These are phyloP conservation scores for Debaryomyces udenii DNA, from an alignment of 1,139 yeast species.

Conservation along the genomic window DNA sequence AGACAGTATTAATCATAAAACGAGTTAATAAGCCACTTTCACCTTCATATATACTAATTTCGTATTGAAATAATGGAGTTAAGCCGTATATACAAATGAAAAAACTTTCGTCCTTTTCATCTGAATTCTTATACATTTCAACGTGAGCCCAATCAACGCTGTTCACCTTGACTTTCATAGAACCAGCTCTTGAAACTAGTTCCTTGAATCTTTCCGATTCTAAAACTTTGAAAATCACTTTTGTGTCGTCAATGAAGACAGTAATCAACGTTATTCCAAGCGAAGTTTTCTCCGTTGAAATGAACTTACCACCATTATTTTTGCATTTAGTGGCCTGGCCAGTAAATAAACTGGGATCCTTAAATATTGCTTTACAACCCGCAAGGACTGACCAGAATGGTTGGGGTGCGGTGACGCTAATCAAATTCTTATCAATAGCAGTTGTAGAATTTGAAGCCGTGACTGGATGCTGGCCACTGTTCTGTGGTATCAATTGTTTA, in stretches of 20 bases:
- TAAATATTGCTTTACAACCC: conserved; percentile 58
- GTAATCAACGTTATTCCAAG: conserved; percentile 25
- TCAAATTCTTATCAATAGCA: conserved; percentile 22
- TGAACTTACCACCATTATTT: conserved; percentile 23
- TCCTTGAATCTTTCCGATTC: conserved; percentile 20
- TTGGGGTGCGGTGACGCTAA: conserved; percentile 41
- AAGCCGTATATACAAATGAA: conserved; percentile 56
- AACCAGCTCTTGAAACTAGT: conserved; percentile 28
- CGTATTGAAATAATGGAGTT: conserved; percentile 70
- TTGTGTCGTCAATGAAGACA: conserved; percentile 35
- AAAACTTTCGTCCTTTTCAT: conserved; percentile 48
- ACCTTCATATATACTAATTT: conserved; percentile 50
- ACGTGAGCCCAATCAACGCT: conserved; percentile 61
- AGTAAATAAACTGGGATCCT: conserved; percentile 52
- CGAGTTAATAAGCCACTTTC: conserved; percentile 25
- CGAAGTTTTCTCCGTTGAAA: conserved; percentile 9
- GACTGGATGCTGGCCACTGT: conserved; percentile 13
- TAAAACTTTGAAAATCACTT: conserved; percentile 47
- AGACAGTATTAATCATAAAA: conserved; percentile 39
- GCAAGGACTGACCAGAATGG: conserved; percentile 73
- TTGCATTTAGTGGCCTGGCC: conserved; percentile 49
- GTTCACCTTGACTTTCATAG: conserved; percentile 55
- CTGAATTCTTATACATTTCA: conserved; percentile 32
- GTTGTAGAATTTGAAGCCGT: conserved; percentile 30
- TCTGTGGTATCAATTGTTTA: conserved; percentile 21